Evolutionary conservation across 2,329 filamentous ascomycete genomes (phyloP).

Genomic region (Colletotrichum cordylinicola): DNA sequence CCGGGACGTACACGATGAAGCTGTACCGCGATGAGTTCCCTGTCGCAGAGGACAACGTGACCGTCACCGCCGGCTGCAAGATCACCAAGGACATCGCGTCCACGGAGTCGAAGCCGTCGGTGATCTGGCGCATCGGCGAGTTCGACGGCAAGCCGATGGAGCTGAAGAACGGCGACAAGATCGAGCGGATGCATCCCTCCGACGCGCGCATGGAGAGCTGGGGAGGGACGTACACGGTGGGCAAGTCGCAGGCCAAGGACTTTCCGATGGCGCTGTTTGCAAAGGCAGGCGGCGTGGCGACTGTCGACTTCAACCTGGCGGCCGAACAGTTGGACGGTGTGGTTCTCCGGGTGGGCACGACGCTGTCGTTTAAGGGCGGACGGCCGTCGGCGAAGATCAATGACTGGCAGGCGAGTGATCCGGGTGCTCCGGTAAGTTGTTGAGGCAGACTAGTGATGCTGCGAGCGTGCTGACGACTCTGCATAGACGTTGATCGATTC

Average conservation of each 20-base stretch:
- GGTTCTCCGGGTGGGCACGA: slow-evolving; percentile 62
- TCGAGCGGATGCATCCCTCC: slow-evolving; percentile 63
- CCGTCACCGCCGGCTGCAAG: slow-evolving; percentile 51
- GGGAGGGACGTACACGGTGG: slow-evolving; percentile 58
- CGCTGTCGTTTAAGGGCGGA: slow-evolving; percentile 59
- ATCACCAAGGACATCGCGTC: slow-evolving; percentile 53
- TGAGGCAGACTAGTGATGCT: slow-evolving; percentile 29
- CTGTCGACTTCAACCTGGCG: slow-evolving; percentile 55
- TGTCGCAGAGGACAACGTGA: slow-evolving; percentile 50
- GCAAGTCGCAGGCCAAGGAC: slow-evolving; percentile 46
- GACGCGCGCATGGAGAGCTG: slow-evolving; percentile 60
- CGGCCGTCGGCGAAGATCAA: slow-evolving; percentile 51
- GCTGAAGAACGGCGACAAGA: slow-evolving; percentile 63
- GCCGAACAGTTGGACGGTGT: slow-evolving; percentile 46
- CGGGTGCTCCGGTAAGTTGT: slow-evolving; percentile 41
- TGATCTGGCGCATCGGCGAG: slow-evolving; percentile 60
- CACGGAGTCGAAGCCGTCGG: slow-evolving; percentile 41
- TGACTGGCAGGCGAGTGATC: slow-evolving; percentile 32
- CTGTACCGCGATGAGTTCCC: slow-evolving; percentile 62
- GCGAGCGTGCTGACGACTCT: slow-evolving; percentile 29
- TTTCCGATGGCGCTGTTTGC: slow-evolving; percentile 66
- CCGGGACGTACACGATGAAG: slow-evolving; percentile 65
- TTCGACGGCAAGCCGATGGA: slow-evolving; percentile 63
- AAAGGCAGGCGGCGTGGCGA: slow-evolving; percentile 49
- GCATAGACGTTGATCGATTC: slow-evolving; percentile 50